Percentiles rank a stretch among this genome's conserved stretches.
These are phyloP conservation scores for Cyclotella choctawhatcheeana DNA, from an alignment of 108 stramenopile genomes.

Conservation along the genomic window DNA sequence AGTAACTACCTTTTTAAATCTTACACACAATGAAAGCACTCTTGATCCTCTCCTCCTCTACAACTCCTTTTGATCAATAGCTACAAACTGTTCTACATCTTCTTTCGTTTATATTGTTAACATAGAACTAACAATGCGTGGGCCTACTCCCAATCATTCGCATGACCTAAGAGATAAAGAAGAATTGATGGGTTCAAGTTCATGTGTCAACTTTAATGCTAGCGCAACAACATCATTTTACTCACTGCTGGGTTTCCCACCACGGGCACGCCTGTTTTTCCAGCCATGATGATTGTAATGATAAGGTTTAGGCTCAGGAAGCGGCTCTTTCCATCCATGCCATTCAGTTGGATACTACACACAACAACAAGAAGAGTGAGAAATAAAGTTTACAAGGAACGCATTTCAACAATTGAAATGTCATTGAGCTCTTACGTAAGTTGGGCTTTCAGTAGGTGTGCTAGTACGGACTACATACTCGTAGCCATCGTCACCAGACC, in stretches of 20 bases:
- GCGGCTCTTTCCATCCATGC: not conserved
- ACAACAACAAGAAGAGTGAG: not conserved
- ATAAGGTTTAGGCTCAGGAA: not conserved
- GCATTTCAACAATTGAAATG: too few relatives aligned
- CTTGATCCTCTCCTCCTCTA: too few relatives aligned
- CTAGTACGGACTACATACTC: not conserved
- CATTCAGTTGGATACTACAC: not conserved
- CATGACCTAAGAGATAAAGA: not conserved
- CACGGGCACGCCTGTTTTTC: not conserved
- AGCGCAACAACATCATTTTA: too few relatives aligned
- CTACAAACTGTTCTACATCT: not conserved
- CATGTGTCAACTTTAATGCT: not conserved
- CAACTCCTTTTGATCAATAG: not conserved
- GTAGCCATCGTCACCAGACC: not conserved
- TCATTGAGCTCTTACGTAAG: not conserved
- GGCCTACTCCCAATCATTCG: not conserved
- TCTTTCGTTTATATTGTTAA: not conserved
- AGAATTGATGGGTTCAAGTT: not conserved
- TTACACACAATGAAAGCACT: too few relatives aligned
- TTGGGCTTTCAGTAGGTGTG: not conserved
- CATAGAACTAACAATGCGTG: too few relatives aligned
- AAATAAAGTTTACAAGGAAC: too few relatives aligned
- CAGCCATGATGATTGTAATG: not conserved
- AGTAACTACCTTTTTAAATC: too few relatives aligned
- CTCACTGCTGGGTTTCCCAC: not conserved